These are phyloP conservation scores for Fusarium algeriense DNA, from an alignment of 2,329 filamentous ascomycete species.

Conservation along the genomic window DNA sequence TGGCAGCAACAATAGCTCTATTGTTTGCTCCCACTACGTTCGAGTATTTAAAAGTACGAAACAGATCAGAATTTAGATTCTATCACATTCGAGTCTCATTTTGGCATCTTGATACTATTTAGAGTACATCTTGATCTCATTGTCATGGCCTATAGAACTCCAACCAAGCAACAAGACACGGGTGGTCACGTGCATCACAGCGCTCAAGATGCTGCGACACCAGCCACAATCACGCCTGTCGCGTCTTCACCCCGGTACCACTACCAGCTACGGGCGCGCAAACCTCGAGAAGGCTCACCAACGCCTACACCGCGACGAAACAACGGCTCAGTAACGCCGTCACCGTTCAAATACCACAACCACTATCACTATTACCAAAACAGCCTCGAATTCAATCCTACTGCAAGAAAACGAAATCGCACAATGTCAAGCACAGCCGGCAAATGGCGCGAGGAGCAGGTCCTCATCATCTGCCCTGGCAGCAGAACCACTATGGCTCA, in stretches of 20 bases:
- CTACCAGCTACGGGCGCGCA: conserved; percentile 45
- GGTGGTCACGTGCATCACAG: conserved; percentile 32
- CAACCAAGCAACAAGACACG: conserved; percentile 5
- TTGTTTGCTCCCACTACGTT: neutral
- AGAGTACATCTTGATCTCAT: neutral
- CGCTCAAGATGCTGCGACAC: conserved; percentile 10
- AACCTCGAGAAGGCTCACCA: conserved; percentile 36
- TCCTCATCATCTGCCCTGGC: conserved; percentile 81
- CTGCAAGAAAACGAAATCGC: conserved; percentile 26
- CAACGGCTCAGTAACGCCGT: conserved; percentile 28
- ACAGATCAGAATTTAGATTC: fast-evolving
- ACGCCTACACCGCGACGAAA: conserved; percentile 38
- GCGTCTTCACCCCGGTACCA: conserved; percentile 40
- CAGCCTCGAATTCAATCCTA: neutral
- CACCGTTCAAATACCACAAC: conserved; percentile 15
- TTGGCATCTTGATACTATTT: neutral
- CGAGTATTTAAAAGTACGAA: neutral
- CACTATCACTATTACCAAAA: conserved; percentile 9
- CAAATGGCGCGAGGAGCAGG: conserved; percentile 74
- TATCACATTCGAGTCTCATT: neutral
- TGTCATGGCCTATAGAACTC: conserved; percentile 9
- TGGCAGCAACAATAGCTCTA: neutral
- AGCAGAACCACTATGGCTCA: conserved; percentile 92
- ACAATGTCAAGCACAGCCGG: conserved; percentile 67
- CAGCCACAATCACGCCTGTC: conserved; percentile 39